A percentile compares a stretch with the other conserved stretches of the same genome.
Evolutionary conservation across 139 green algal species (phyloP).

Genomic region (Ettlia oleoabundans): DNA sequence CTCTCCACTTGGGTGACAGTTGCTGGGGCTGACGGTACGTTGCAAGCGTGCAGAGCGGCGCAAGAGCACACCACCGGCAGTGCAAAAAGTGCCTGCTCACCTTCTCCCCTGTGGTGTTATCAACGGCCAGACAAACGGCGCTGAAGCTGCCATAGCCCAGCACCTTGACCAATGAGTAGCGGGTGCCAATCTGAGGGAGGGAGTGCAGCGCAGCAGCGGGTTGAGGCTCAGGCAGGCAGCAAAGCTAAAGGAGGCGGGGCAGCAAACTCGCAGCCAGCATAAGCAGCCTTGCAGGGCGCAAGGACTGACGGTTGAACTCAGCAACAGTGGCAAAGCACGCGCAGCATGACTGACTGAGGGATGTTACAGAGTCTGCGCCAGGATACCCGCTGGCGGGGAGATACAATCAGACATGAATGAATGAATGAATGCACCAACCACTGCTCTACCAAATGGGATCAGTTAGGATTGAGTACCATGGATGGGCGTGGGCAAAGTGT

Average conservation of each 20-base stretch:
- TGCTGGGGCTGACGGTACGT: not conserved
- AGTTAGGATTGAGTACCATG: no score
- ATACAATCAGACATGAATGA: no score
- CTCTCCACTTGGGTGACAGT: not conserved
- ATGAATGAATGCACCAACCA: no score
- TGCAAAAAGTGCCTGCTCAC: no score
- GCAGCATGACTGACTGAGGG: not conserved
- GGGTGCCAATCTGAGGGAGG: conserved; percentile 59
- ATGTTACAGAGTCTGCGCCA: no score
- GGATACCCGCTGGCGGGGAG: no score
- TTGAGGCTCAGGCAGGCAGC: not conserved
- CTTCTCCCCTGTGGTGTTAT: conserved; percentile 63
- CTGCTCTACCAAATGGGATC: no score
- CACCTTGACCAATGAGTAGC: conserved; percentile 68
- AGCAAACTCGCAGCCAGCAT: no score
- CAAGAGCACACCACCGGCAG: no score
- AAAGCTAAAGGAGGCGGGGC: not conserved
- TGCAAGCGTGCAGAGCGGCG: no score
- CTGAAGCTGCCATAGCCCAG: conserved; percentile 81
- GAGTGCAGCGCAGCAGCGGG: not conserved
- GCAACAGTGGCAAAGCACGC: not conserved
- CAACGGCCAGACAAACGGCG: conserved; percentile 70
- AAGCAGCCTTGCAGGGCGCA: not conserved
- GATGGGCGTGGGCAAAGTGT: no score
- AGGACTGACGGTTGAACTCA: not conserved